These are phyloP conservation scores for Ceratobasidium sp. DNA, from an alignment of 1,284 basidiomycete species.

Conservation along the genomic window DNA sequence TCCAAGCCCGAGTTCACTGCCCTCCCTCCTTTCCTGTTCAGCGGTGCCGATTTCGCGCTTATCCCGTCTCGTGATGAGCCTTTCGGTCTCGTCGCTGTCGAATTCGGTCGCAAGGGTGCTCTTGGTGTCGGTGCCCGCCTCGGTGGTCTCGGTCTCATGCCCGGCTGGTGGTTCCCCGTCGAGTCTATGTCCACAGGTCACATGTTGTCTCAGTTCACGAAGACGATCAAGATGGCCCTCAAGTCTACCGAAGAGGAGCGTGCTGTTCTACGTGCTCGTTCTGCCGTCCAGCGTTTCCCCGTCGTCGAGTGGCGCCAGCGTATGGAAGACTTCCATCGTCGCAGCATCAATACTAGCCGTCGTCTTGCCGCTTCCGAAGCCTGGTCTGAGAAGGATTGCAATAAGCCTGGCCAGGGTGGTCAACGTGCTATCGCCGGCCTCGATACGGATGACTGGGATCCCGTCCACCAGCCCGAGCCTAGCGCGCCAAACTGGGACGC, in stretches of 20 bases:
- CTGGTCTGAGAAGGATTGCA: constrained; percentile 72
- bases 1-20: constrained; percentile 96
- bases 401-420: constrained; percentile 63
- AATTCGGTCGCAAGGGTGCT: constrained; percentile 95
- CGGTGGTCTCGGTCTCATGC: constrained; percentile 95
- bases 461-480: constrained; percentile 66
- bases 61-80: constrained; percentile 96
- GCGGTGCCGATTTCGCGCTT: constrained; percentile 92
- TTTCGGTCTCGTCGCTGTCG: constrained; percentile 94
- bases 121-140: constrained; percentile 93
- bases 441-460: constrained; percentile 71
- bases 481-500: constrained; percentile 69
- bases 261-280: constrained; percentile 90
- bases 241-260: constrained; percentile 92
- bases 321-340: constrained; percentile 92
- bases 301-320: constrained; percentile 96
- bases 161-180: constrained; percentile 98
- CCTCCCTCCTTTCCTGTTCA: constrained; percentile 92
- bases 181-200: constrained; percentile 91
- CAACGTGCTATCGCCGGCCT: constrained; percentile 59
- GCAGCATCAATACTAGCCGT: constrained; percentile 82
- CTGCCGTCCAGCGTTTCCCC: constrained; percentile 94
- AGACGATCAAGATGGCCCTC: constrained; percentile 93
- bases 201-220: constrained; percentile 94
- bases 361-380: constrained; percentile 77